phyloP scores from a whole-genome alignment of 441 rosid genomes.

The Metrosideros polymorpha region DNA sequence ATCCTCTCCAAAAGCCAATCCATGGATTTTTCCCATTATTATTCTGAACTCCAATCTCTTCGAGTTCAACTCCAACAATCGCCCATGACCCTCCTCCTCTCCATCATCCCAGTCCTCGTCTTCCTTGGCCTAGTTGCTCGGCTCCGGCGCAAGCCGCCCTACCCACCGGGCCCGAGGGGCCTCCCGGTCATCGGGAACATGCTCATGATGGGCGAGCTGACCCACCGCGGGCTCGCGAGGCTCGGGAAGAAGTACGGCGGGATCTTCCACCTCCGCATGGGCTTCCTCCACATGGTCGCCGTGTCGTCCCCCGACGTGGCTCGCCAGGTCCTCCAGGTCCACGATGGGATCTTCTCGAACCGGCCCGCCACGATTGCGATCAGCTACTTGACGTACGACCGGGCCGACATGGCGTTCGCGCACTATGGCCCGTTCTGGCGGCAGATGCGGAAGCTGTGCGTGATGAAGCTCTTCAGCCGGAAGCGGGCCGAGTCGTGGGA shows the following conservation, averaged over 20 bases:
- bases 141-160: background rate
- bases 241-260: conserved; percentile 66
- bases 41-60: background rate
- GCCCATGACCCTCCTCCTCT: background rate
- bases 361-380: conserved; percentile 80
- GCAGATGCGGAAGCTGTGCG: conserved; percentile 91
- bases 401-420: conserved; percentile 96
- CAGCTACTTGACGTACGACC: conserved; percentile 64
- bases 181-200: conserved; percentile 80
- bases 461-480: conserved; percentile 84
- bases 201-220: conserved; percentile 81
- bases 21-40: conserved; percentile 20
- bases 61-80: background rate
- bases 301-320: conserved; percentile 73
- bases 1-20: background rate
- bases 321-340: conserved; percentile 72
- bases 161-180: conserved; percentile 86
- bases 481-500: conserved; percentile 93
- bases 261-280: conserved; percentile 67
- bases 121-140: background rate
- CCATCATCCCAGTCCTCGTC: conserved; percentile 4
- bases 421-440: conserved; percentile 97
- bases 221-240: conserved; percentile 75
- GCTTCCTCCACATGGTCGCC: conserved; percentile 56
- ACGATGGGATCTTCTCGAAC: conserved; percentile 78